A percentile compares a stretch with the other conserved stretches of the same genome.
Evolutionary conservation across 495 filamentous ascomycete species (phyloP).

Genomic region (Xylaria telfairii): DNA sequence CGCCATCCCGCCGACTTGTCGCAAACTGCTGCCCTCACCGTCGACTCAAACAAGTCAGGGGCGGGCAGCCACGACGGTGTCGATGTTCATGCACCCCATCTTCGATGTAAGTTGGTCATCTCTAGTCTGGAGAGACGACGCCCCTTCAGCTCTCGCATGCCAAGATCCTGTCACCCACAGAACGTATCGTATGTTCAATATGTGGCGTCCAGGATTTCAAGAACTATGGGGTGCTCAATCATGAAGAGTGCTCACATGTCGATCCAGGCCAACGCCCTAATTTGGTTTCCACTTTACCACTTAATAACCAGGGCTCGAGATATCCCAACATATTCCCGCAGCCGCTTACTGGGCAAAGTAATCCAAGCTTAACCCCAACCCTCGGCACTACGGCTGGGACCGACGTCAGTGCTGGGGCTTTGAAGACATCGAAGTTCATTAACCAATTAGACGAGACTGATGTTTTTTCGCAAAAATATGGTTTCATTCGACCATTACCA

Average conservation of each 20-base stretch:
- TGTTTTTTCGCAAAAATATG: conserved; percentile 55
- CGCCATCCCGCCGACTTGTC: conserved; percentile 39
- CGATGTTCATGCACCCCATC: conserved; percentile 62
- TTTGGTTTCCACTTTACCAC: conserved; percentile 32
- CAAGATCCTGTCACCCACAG: conserved; percentile 27
- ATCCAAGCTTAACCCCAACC: conserved; percentile 33
- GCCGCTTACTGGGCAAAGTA: conserved; percentile 14
- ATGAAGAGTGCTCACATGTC: conserved; percentile 39
- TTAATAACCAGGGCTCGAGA: conserved; percentile 40
- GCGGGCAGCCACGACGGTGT: conserved; percentile 33
- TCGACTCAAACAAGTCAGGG: conserved; percentile 37
- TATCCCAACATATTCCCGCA: conserved; percentile 42
- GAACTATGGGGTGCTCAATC: conserved; percentile 8
- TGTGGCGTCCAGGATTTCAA: neutral
- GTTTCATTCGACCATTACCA: conserved; percentile 77
- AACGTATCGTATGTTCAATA: conserved; percentile 22
- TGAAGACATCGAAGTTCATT: conserved; percentile 39
- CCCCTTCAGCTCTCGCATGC: conserved; percentile 36
- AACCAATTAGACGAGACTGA: conserved; percentile 42
- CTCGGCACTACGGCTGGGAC: conserved; percentile 26
- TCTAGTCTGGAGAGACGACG: neutral
- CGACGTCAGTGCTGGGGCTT: conserved; percentile 17
- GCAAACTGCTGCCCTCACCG: conserved; percentile 37
- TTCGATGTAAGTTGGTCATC: conserved; percentile 59
- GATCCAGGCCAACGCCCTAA: conserved; percentile 42